phyloP scores from a whole-genome alignment of 2,329 filamentous ascomycete species.

The Clonostachys chloroleuca region DNA sequence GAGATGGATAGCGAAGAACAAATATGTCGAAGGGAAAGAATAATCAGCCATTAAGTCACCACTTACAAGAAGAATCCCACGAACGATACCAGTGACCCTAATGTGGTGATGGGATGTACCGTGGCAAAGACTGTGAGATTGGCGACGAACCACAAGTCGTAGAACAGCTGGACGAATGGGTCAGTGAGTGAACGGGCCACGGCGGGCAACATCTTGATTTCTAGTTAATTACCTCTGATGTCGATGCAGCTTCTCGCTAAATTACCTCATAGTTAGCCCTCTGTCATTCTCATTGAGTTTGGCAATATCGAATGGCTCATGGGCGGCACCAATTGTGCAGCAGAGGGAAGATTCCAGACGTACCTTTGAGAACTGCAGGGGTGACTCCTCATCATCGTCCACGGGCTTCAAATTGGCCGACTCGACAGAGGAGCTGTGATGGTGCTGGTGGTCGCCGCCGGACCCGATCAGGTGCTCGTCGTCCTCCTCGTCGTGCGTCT shows the following conservation, averaged over 20 bases:
- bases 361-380: background rate
- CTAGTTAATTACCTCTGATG: background rate
- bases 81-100: conserved; percentile 22
- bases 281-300: background rate
- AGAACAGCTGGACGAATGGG: conserved; percentile 28
- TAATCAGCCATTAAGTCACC: too few relatives aligned
- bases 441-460: background rate
- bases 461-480: background rate
- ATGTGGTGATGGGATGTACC: conserved; percentile 21
- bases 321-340: background rate
- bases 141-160: conserved; percentile 41
- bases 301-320: background rate
- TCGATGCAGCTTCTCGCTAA: background rate
- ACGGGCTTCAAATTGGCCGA: background rate
- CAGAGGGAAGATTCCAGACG: background rate
- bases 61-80: conserved; percentile 22
- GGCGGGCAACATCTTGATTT: too few relatives aligned
- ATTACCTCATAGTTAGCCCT: background rate
- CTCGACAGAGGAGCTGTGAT: background rate
- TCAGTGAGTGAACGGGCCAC: conserved; percentile 6
- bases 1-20: too few relatives aligned
- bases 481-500: background rate
- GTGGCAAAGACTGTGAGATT: conserved; percentile 57
- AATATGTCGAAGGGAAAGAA: too few relatives aligned
- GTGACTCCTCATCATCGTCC: background rate